phyloP scores from a whole-genome alignment of 2,329 filamentous ascomycete genomes.

The Bipolaris zeicola region DNA sequence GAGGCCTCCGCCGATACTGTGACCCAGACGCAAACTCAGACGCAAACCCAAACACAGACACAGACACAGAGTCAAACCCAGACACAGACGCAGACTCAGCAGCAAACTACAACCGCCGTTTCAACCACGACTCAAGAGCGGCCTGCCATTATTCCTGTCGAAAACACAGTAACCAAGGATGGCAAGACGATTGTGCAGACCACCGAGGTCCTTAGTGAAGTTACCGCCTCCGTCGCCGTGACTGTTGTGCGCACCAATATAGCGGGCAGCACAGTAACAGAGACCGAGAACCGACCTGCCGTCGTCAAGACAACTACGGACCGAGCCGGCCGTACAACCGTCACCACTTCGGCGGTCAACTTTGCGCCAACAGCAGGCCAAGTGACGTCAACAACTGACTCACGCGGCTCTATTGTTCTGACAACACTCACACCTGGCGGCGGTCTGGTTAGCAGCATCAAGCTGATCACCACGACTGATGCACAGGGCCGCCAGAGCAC shows the following conservation, averaged over 20 bases:
- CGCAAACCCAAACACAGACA: conserved; percentile 1
- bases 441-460: conserved; percentile 48
- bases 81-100: background rate
- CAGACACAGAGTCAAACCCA: background rate
- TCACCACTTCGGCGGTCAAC: conserved; percentile 41
- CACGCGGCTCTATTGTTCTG: conserved; percentile 48
- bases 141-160: conserved; percentile 46
- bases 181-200: conserved; percentile 47
- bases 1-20: background rate
- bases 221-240: conserved; percentile 48
- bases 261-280: conserved; percentile 44
- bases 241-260: conserved; percentile 49
- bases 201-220: conserved; percentile 49
- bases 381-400: conserved; percentile 53
- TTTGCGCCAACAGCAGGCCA: conserved; percentile 46
- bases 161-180: conserved; percentile 47
- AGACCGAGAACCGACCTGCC: conserved; percentile 48
- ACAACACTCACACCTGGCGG: conserved; percentile 56
- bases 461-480: conserved; percentile 46
- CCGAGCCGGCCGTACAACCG: conserved; percentile 46
- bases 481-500: conserved; percentile 44
- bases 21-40: conserved; percentile 7
- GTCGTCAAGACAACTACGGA: conserved; percentile 49
- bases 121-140: conserved; percentile 19
- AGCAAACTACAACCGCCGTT: conserved; percentile 9